These are phyloP conservation scores for Obba rivulosa DNA, from an alignment of 768 basidiomycete genomes.

Conservation along the genomic window DNA sequence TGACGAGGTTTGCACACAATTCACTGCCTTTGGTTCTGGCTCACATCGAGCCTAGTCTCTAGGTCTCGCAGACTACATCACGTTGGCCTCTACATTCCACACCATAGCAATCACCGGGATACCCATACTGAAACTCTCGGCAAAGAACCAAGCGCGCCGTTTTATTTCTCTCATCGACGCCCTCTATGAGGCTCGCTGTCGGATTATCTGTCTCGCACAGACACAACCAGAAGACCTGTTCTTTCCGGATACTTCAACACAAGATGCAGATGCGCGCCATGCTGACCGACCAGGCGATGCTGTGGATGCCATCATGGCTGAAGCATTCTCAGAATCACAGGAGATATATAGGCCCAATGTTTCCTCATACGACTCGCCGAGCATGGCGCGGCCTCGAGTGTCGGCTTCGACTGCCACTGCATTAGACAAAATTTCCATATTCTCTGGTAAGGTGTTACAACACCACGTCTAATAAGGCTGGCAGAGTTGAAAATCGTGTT, in stretches of 20 bases:
- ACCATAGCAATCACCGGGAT: slow-evolving; percentile 46
- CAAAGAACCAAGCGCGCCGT: slow-evolving; percentile 54
- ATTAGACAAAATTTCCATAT: slow-evolving; percentile 49
- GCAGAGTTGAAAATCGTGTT: neutral
- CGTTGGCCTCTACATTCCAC: slow-evolving; percentile 43
- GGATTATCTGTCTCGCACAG: slow-evolving; percentile 35
- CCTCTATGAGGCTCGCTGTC: slow-evolving; percentile 41
- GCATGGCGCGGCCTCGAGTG: slow-evolving; percentile 25
- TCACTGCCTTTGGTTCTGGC: neutral
- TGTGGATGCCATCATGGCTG: slow-evolving; percentile 37
- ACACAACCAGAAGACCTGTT: slow-evolving; percentile 40
- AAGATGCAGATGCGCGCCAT: neutral
- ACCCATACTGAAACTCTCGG: slow-evolving; percentile 42
- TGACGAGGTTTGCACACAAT: slow-evolving; percentile 27
- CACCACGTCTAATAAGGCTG: neutral
- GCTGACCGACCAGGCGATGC: slow-evolving; percentile 3
- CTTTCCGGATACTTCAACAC: slow-evolving; percentile 39
- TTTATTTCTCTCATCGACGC: slow-evolving; percentile 61
- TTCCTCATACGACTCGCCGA: slow-evolving; percentile 40
- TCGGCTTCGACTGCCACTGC: slow-evolving; percentile 23
- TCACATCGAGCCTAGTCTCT: slow-evolving; percentile 37
- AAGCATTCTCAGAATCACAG: slow-evolving; percentile 45
- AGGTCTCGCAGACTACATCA: slow-evolving; percentile 54
- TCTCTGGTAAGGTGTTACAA: slow-evolving; percentile 30
- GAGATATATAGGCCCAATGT: slow-evolving; percentile 52